phyloP scores from a whole-genome alignment of 2,329 filamentous ascomycete species.

The Colletotrichum cordylinicola region DNA sequence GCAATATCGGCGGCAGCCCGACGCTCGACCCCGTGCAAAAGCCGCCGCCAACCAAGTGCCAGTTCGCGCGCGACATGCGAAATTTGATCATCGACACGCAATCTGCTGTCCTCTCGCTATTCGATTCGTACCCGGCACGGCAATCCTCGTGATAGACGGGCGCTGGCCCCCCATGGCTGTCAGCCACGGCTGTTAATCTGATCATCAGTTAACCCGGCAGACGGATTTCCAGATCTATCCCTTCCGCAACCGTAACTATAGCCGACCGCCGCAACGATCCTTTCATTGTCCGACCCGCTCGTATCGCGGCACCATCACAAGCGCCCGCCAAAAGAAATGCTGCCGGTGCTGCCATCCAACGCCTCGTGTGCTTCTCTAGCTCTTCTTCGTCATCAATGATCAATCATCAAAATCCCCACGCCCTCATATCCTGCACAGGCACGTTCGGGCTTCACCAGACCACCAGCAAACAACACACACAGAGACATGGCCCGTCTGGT shows the following conservation, averaged over 20 bases:
- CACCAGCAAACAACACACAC: background rate
- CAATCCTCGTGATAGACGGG: background rate
- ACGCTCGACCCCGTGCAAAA: background rate
- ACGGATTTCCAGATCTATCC: background rate
- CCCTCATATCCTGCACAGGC: background rate
- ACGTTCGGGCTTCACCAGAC: background rate
- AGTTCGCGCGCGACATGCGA: background rate
- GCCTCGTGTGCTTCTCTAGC: background rate
- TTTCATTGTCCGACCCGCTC: background rate
- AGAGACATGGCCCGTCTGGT: slow-evolving; percentile 2
- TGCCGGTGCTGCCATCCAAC: background rate
- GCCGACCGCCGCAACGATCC: background rate
- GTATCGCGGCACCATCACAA: background rate
- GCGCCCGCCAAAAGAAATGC: background rate
- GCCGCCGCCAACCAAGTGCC: background rate
- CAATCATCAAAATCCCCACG: background rate
- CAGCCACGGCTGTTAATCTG: background rate
- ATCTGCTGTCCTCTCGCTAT: background rate
- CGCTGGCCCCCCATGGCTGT: background rate
- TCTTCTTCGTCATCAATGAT: background rate
- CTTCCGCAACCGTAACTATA: background rate
- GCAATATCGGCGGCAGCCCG: background rate
- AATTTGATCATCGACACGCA: background rate
- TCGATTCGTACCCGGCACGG: background rate
- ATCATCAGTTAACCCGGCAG: background rate